Evolutionary conservation across 2,329 filamentous ascomycete genomes (phyloP), one percentile per base, ranked within the genome.

Genomic region (Alternaria panax): DNA sequence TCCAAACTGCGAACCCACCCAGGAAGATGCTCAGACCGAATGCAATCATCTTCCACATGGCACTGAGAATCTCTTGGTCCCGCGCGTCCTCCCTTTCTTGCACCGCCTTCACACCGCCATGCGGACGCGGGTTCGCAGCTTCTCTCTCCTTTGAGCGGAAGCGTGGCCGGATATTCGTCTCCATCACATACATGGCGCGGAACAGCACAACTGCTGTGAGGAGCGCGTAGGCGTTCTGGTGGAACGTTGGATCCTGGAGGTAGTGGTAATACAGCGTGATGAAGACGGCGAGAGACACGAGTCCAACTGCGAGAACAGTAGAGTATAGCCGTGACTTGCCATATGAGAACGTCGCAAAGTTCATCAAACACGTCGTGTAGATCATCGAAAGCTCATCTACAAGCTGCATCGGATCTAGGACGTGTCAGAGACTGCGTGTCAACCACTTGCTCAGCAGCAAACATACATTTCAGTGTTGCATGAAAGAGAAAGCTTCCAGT

Each of bases 231-330:
- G 89, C 90, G 61, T 87, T 88, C 75, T 96, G 92, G 78, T 96
- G 92, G 76, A 96, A 96, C 1, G 87, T 82, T 0, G 92, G 92
- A 65, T 96, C 89, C 73, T 93, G 92, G 16, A 93, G 87, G 63
- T 91, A 87, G 48, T 93, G 90, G 78, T 96, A 96, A 77, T 90
- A 87, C 40, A 90, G 82, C 14, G 92, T 95, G 75, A 96, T 93
- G 70, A 88, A 90, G 27, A 84, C 58, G 5, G 82, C 79, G 20
- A 86, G 73, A 3, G 70, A 78, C 6, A 87, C 72, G 9, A 92
- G 82, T 14, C 81, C 82, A 5, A 88, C 40, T 7, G 83, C 91
- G 8, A 93, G 81, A 12, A 84, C 58, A 1, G 82, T 68, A 1
- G 86, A 84, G 60, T 86, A 82, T 4, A 64, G 68, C 11, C 73